Conservation (phyloP, 345 rosid genomes). For the Salix exigua region DNA sequence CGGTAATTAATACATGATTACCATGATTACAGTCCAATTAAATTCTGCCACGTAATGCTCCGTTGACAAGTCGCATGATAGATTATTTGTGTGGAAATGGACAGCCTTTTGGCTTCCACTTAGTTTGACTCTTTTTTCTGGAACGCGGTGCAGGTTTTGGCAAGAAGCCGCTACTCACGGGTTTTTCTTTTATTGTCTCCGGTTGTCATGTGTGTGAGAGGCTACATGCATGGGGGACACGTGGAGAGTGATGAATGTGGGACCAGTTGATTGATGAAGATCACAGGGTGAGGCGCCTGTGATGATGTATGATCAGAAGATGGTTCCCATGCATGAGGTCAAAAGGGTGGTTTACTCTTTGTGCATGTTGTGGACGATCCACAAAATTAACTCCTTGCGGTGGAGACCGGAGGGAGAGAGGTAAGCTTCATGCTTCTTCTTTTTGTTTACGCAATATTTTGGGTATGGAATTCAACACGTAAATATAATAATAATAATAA, state of each 20-base stretch:
- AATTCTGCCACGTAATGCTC: neutral
- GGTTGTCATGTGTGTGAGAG: neutral
- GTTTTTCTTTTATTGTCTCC: too few species aligned
- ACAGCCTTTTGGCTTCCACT: neutral
- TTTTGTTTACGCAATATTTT: too few species aligned
- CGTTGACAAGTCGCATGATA: neutral
- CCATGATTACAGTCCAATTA: neutral
- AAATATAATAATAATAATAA: too few species aligned
- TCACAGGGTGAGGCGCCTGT: neutral
- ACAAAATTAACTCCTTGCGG: too few species aligned
- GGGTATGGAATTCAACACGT: too few species aligned
- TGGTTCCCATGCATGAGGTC: too few species aligned
- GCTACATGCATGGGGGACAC: neutral
- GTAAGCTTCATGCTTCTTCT: too few species aligned
- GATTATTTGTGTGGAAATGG: neutral
- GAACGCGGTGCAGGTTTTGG: neutral
- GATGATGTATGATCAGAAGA: neutral
- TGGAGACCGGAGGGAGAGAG: too few species aligned
- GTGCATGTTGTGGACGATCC: too few species aligned
- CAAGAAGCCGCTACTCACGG: conserved; percentile 4
- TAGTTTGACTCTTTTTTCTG: neutral
- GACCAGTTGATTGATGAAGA: neutral
- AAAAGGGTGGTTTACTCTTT: too few species aligned
- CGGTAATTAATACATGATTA: too few species aligned
- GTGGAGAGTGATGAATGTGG: neutral